phyloP scores from a whole-genome alignment of 441 rosid species.

The Populus hybrid region DNA sequence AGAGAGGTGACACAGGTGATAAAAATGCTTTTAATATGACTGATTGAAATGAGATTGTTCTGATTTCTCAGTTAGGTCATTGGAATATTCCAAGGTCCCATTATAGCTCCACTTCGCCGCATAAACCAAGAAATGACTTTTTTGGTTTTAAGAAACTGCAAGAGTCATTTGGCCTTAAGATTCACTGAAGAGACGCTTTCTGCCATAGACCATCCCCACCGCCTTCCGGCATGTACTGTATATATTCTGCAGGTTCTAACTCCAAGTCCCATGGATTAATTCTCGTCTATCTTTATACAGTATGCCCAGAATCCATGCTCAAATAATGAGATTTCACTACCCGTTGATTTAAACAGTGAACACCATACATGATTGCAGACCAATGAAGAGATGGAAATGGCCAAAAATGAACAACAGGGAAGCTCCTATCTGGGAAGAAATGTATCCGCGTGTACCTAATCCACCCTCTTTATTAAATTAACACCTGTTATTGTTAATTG shows the following conservation, averaged over 20 bases:
- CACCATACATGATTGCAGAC: not conserved
- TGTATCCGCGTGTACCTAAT: not conserved
- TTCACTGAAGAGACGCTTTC: constrained; percentile 28
- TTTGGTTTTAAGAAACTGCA: not conserved
- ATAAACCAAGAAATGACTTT: constrained; percentile 25
- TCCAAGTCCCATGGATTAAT: constrained; percentile 1
- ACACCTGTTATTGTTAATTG: not conserved
- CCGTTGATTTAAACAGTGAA: too few relatives aligned
- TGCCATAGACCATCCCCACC: too few relatives aligned
- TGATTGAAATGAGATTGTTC: not conserved
- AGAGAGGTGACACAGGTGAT: not conserved
- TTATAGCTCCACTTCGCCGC: not conserved
- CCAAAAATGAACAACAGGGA: not conserved
- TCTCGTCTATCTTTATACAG: not conserved
- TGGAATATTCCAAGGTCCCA: constrained; percentile 33
- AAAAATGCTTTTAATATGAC: not conserved
- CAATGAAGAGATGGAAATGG: not conserved
- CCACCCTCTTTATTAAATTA: not conserved
- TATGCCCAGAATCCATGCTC: not conserved
- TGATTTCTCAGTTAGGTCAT: not conserved
- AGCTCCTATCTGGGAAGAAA: not conserved
- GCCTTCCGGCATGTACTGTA: too few relatives aligned
- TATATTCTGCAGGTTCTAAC: not conserved
- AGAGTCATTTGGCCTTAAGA: constrained; percentile 34
- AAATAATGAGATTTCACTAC: not conserved